Percentiles rank a stretch among this genome's conserved stretches.
phyloP scores from a whole-genome alignment of 164 flowering plant species.

The Nymphaea thermarum region DNA sequence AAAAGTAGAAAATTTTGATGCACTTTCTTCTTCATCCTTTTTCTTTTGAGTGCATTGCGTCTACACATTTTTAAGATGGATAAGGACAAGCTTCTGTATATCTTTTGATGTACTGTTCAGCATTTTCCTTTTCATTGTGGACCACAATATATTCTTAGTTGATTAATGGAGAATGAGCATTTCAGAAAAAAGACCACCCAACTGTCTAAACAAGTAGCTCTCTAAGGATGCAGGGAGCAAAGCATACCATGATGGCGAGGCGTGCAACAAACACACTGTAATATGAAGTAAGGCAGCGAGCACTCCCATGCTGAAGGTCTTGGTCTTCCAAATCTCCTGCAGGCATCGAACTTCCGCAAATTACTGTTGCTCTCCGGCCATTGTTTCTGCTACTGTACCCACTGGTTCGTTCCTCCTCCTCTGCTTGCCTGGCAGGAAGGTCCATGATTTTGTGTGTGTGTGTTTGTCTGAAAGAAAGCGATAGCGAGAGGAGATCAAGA shows the following conservation, averaged over 20 bases:
- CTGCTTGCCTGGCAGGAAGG: not conserved
- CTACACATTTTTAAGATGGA: no score
- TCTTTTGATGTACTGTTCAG: no score
- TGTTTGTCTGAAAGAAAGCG: no score
- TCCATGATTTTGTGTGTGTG: no score
- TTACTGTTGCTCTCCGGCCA: not conserved
- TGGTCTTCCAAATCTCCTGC: conserved; percentile 38
- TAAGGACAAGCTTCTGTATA: no score
- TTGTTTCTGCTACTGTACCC: not conserved
- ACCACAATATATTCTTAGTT: not conserved
- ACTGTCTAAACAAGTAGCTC: not conserved
- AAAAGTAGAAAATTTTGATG: no score
- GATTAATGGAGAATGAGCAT: not conserved
- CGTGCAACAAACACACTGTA: conserved; percentile 94
- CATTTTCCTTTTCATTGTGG: not conserved
- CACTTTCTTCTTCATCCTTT: no score
- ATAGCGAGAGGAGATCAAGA: not conserved
- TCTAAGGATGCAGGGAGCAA: not conserved
- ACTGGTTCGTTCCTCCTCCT: not conserved
- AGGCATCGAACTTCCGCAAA: not conserved
- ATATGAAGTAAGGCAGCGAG: conserved; percentile 71
- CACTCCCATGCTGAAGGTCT: conserved; percentile 37
- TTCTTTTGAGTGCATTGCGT: no score
- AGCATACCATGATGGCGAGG: conserved; percentile 78
- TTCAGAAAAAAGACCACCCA: not conserved